Conservation (phyloP, 768 basidiomycete genomes). For the Pleurotus djamor region DNA sequence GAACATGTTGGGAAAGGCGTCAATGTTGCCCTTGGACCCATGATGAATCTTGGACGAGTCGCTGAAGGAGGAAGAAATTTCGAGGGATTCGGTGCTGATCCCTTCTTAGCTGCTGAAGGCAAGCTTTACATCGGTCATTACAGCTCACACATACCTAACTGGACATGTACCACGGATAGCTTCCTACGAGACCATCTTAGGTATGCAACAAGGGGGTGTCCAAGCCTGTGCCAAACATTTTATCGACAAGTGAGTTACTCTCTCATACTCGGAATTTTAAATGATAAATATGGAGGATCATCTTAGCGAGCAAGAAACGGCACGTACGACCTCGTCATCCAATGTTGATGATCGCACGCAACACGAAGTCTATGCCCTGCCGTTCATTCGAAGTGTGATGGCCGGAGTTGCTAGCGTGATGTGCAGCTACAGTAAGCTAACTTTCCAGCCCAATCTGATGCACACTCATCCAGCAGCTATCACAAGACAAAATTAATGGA, state of each 20-base stretch:
- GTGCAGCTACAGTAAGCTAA: conserved; percentile 68
- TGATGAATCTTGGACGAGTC: conserved; percentile 80
- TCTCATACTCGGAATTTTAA: neutral
- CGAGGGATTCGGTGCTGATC: conserved; percentile 94
- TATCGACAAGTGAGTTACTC: conserved; percentile 59
- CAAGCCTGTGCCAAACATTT: conserved; percentile 87
- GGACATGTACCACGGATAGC: conserved; percentile 14
- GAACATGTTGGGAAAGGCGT: conserved; percentile 87
- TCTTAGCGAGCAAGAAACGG: conserved; percentile 65
- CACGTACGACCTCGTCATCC: conserved; percentile 51
- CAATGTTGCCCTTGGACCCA: conserved; percentile 73
- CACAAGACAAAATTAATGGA: conserved; percentile 58
- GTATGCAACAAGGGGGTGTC: conserved; percentile 76
- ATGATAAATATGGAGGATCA: neutral
- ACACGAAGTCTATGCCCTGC: conserved; percentile 72
- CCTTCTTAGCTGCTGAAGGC: conserved; percentile 73
- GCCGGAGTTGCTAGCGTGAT: conserved; percentile 73
- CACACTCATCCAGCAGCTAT: neutral
- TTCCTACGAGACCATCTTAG: conserved; percentile 80
- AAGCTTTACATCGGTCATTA: neutral
- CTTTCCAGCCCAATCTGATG: neutral
- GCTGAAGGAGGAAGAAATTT: conserved; percentile 85
- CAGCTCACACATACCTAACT: neutral
- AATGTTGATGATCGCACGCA: conserved; percentile 80
- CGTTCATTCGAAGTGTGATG: conserved; percentile 69